These are phyloP conservation scores for Carex sylvatica DNA, from an alignment of 202 grass and related monocot genomes.

Conservation along the genomic window DNA sequence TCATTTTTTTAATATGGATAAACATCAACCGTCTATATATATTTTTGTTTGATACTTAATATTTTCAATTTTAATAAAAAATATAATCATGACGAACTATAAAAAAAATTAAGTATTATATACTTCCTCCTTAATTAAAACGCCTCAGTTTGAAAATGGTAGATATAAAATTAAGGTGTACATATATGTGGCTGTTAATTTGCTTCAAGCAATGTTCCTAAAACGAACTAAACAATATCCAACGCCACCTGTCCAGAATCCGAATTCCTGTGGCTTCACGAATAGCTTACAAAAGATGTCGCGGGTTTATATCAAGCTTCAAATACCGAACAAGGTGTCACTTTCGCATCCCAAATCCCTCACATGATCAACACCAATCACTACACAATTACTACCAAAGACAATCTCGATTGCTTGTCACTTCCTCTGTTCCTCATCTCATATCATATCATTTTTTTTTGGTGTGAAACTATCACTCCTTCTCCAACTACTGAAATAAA, in stretches of 20 bases:
- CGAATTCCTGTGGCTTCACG: neutral
- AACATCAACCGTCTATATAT: neutral
- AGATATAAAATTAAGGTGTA: neutral
- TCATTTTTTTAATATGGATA: neutral
- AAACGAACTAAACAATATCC: conserved; percentile 5
- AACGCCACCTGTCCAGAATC: neutral
- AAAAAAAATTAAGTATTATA: neutral
- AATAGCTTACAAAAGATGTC: neutral
- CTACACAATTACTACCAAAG: neutral
- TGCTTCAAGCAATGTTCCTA: neutral
- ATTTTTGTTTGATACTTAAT: neutral
- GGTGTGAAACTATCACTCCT: neutral
- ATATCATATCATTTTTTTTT: neutral
- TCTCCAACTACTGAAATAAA: neutral
- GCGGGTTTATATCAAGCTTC: neutral
- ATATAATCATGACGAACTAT: neutral
- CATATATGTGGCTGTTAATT: neutral
- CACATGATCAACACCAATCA: neutral
- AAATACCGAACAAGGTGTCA: neutral
- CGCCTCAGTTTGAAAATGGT: neutral
- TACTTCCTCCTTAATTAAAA: neutral
- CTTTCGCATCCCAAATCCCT: neutral
- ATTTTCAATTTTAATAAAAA: neutral
- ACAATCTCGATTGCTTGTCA: neutral
- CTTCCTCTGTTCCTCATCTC: neutral